Conservation (phyloP, 73 alveolate genomes). For the Symbiodinium natans region DNA sequence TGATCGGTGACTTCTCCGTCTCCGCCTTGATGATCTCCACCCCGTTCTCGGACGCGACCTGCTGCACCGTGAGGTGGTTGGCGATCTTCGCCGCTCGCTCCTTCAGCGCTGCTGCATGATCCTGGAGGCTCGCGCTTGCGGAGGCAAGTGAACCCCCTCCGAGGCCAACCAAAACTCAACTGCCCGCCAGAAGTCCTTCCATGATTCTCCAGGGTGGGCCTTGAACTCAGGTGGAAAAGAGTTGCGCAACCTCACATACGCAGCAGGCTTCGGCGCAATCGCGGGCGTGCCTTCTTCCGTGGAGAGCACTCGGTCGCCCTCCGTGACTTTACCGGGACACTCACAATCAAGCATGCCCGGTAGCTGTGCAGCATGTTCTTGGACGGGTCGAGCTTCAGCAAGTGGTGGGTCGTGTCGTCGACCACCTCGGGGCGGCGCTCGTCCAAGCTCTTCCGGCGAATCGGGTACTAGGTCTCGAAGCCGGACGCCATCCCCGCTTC, state of each 20-base stretch:
- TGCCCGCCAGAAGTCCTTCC: not conserved
- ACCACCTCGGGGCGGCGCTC: not conserved
- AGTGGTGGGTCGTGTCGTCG: not conserved
- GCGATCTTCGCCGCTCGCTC: not conserved
- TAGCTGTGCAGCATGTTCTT: not conserved
- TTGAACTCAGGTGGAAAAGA: not conserved
- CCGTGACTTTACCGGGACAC: not conserved
- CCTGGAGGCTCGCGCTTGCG: not conserved
- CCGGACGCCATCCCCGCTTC: not conserved
- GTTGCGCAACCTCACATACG: not conserved
- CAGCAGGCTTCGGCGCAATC: no score
- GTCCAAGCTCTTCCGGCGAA: not conserved
- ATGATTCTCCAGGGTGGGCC: not conserved
- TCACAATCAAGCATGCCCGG: no score
- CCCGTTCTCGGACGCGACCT: not conserved
- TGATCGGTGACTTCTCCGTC: not conserved
- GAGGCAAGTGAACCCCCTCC: not conserved
- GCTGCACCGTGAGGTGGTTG: not conserved
- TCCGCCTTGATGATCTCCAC: not conserved
- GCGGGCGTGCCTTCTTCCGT: not conserved
- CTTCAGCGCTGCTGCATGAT: not conserved
- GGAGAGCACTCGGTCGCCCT: not conserved
- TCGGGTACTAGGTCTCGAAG: not conserved
- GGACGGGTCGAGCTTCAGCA: not conserved
- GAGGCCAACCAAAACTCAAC: not conserved